phyloP scores from a whole-genome alignment of 2,329 filamentous ascomycete genomes.

The Leptographium radiaticola region DNA sequence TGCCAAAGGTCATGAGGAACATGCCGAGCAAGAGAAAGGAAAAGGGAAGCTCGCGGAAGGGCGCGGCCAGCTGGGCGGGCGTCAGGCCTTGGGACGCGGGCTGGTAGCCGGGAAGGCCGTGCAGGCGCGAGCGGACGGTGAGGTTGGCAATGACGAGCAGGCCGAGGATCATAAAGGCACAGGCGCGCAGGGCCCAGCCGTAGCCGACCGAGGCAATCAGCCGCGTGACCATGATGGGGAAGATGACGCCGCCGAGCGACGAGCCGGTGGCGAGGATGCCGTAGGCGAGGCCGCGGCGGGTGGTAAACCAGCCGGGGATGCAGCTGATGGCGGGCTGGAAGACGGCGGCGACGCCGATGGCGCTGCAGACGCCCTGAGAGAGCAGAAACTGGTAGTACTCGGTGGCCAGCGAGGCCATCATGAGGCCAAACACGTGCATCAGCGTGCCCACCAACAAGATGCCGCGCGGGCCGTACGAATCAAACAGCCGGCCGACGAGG shows the following conservation, averaged over 20 bases:
- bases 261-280: slow-evolving; percentile 14
- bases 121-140: slow-evolving; percentile 12
- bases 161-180: slow-evolving; percentile 16
- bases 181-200: slow-evolving; percentile 17
- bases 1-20: slow-evolving; percentile 14
- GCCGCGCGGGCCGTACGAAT: slow-evolving; percentile 42
- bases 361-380: slow-evolving; percentile 13
- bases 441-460: slow-evolving; percentile 35
- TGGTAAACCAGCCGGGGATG: slow-evolving; percentile 13
- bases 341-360: slow-evolving; percentile 11
- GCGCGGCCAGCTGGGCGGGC: slow-evolving; percentile 4
- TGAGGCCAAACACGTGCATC: slow-evolving; percentile 40
- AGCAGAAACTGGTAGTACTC: slow-evolving; percentile 20
- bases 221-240: slow-evolving; percentile 17
- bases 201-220: slow-evolving; percentile 16
- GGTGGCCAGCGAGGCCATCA: slow-evolving; percentile 38
- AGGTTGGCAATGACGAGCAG: slow-evolving; percentile 15
- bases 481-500: slow-evolving; percentile 45
- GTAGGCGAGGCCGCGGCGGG: slow-evolving; percentile 14
- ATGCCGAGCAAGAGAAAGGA: slow-evolving; percentile 10
- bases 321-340: slow-evolving; percentile 13
- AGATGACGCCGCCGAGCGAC: slow-evolving; percentile 17
- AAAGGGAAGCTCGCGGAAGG: slow-evolving; percentile 13
- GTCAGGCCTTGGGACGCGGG: background rate
- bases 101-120: background rate